Percentiles rank a stretch among this genome's conserved stretches.
Evolutionary conservation across 2,329 filamentous ascomycete genomes (phyloP).

Genomic region (Calonectria crousiana): DNA sequence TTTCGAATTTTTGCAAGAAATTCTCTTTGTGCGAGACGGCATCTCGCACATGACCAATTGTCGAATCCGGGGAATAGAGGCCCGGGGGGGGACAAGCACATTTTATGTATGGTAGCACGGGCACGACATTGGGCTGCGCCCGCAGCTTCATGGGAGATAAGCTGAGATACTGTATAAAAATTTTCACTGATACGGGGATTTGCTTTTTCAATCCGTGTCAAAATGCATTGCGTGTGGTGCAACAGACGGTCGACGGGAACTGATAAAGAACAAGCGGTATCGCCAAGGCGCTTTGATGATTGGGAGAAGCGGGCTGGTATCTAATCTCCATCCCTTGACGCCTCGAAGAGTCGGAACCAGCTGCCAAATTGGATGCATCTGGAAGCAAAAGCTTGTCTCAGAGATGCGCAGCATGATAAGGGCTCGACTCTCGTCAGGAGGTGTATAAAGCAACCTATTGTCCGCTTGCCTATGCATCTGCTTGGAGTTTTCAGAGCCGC

Average conservation of each 20-base stretch:
- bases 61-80: slow-evolving; percentile 3
- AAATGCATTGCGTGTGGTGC: slow-evolving; percentile 35
- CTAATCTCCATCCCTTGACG: slow-evolving; percentile 41
- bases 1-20: neutral
- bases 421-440: neutral
- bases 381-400: slow-evolving; percentile 28
- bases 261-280: slow-evolving; percentile 36
- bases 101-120: slow-evolving; percentile 40
- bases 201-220: slow-evolving; percentile 26
- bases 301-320: slow-evolving; percentile 37
- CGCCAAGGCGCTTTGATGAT: slow-evolving; percentile 37
- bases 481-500: neutral
- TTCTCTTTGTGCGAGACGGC: neutral
- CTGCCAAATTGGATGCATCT: slow-evolving; percentile 34
- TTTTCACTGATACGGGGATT: slow-evolving; percentile 39
- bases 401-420: slow-evolving; percentile 24
- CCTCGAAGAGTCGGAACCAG: slow-evolving; percentile 20
- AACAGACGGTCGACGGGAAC: slow-evolving; percentile 37
- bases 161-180: slow-evolving; percentile 27
- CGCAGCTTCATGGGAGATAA: slow-evolving; percentile 38
- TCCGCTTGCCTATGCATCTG: neutral
- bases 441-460: slow-evolving; percentile 15
- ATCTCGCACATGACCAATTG: neutral
- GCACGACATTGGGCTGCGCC: slow-evolving; percentile 28
- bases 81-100: slow-evolving; percentile 30